These are phyloP conservation scores for Carnegiea gigantea DNA, from an alignment of 179 eudicot species.

Conservation along the genomic window DNA sequence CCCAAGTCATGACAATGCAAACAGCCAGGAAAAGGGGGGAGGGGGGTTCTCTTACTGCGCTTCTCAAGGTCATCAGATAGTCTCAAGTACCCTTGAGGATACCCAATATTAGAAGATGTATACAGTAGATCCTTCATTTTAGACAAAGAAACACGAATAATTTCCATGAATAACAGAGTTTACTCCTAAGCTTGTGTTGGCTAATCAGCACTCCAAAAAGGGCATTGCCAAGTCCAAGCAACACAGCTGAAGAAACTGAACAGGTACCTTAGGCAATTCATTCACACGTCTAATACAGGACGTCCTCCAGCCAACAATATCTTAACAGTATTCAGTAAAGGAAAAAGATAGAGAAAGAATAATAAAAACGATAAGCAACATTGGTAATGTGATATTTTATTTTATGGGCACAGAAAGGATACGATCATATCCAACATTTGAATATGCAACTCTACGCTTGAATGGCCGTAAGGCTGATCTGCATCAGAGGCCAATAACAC, in stretches of 20 bases:
- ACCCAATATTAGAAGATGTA: background rate
- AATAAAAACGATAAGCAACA: background rate
- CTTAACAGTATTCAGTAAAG: constrained; percentile 44
- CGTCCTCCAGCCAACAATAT: constrained; percentile 98
- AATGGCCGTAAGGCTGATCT: constrained; percentile 84
- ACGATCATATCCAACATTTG: constrained; percentile 98
- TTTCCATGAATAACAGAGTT: background rate
- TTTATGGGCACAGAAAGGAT: constrained; percentile 41
- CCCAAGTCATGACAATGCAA: constrained; percentile 8
- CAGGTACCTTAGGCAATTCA: constrained; percentile 87
- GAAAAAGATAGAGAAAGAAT: constrained; percentile 28
- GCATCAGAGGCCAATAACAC: constrained; percentile 30
- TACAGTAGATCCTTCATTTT: background rate
- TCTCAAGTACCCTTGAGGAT: background rate
- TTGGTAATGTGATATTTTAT: background rate
- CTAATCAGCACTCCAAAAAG: background rate
- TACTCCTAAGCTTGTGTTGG: background rate
- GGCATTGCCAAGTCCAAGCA: background rate
- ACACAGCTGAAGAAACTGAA: background rate
- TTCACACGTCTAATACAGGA: constrained; percentile 77
- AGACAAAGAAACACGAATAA: background rate
- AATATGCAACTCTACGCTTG: constrained; percentile 87
- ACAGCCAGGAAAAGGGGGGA: background rate
- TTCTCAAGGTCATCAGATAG: background rate
- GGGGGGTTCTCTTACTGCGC: background rate